Evolutionary conservation across 768 basidiomycete genomes (phyloP), one percentile per base, ranked within the genome.

Genomic region (Sporobolomyces phaffii): DNA sequence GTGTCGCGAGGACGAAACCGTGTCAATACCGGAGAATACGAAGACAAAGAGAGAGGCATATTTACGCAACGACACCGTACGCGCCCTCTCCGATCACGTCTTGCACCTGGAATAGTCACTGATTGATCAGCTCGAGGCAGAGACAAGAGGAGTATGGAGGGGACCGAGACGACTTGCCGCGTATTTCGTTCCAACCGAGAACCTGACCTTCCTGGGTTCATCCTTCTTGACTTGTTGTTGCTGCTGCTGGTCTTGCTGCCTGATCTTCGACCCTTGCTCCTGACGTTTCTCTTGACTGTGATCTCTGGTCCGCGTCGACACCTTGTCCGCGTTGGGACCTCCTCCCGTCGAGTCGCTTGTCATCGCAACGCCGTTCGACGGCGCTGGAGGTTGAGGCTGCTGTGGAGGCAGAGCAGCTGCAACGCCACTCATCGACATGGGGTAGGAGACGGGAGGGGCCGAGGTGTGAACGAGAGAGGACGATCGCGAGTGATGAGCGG

Each of bases 41-140:
- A 40, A 40, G 68, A 45, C 31, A 67, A 38, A 47, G 62, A 33
- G 29, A 4, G 50, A 14, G 28, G 22, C 50, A 34, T 87, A 43
- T 40, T 31, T 29, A 44, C 56, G 56, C 56, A 49, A 96, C 93
- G 75, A 93, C 85, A 43, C 92, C 93, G 78, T 94, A 94, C 18
- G 91, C 92, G 45, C 93, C 94, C 75, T 97, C 94, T 36, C 94
- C 92, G 59, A 72, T 72, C 13, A 72, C 60, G 44, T 72, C 65
- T 49, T 68, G 65, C 1, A 71, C 69, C 64, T 68, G 41, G 5
- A 10, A 13, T 31, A 28, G n/a, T 51, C 8, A 48, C 18, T 24
- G 15, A 36, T 45, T 28, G 5, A 36, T 15, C 18, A 24, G 41
- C 44, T 1, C 8, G 24, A 51, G 26, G 24, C 10, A 40, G 34